Percentiles rank a stretch among this genome's conserved stretches.
phyloP scores from a whole-genome alignment of 139 green algal species.

The Parachlorella kessleri region DNA sequence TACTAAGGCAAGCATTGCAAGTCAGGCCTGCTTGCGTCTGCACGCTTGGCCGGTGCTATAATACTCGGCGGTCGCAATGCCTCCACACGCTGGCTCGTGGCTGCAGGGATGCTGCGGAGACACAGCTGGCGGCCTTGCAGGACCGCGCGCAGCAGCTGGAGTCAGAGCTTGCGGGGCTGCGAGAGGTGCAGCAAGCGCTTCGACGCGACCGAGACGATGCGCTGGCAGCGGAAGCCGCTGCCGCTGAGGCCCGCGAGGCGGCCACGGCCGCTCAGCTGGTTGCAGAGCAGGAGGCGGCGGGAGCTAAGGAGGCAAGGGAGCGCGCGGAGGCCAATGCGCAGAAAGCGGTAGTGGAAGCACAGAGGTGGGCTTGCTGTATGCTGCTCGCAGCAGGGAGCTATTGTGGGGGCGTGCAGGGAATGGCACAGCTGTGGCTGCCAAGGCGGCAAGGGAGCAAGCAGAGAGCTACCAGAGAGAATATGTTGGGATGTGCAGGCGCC shows the following conservation, averaged over 20 bases:
- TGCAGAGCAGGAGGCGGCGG: conserved; percentile 7
- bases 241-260: not conserved
- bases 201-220: not conserved
- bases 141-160: conserved; percentile 13
- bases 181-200: not conserved
- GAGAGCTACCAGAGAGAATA: too few relatives aligned
- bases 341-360: conserved; percentile 20
- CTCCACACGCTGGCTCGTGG: too few relatives aligned
- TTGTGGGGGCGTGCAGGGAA: too few relatives aligned
- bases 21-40: too few relatives aligned
- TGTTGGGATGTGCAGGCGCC: too few relatives aligned
- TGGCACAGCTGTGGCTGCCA: too few relatives aligned
- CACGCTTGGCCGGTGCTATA: too few relatives aligned
- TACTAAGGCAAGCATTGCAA: too few relatives aligned
- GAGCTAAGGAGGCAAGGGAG: conserved; percentile 10
- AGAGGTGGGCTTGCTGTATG: conserved; percentile 12
- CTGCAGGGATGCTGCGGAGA: conserved; percentile 15
- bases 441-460: too few relatives aligned
- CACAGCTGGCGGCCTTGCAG: conserved; percentile 11
- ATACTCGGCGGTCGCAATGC: too few relatives aligned
- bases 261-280: not conserved
- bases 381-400: too few relatives aligned
- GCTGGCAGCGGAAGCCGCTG: conserved; percentile 10
- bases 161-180: not conserved
- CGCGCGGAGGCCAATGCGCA: conserved; percentile 1